These are phyloP conservation scores for Mallotus japonicus DNA, from an alignment of 441 rosid genomes.

Conservation along the genomic window DNA sequence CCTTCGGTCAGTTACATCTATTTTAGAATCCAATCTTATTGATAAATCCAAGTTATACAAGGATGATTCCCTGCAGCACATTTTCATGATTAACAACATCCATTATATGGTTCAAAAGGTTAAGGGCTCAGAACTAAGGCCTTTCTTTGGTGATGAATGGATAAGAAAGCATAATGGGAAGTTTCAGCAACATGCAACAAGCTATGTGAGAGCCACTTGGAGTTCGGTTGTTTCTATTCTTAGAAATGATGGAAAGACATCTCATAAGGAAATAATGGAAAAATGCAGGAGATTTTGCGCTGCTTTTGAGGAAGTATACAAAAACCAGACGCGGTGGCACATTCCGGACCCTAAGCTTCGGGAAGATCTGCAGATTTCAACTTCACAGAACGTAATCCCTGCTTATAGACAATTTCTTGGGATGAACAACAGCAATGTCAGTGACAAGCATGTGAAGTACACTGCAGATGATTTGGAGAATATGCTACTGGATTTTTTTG, in stretches of 20 bases:
- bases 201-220: slow-evolving; percentile 72
- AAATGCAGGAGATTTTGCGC: slow-evolving; percentile 50
- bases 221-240: slow-evolving; percentile 51
- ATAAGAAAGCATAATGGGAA: slow-evolving; percentile 61
- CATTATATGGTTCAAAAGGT: slow-evolving; percentile 81
- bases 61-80: slow-evolving; percentile 41
- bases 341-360: slow-evolving; percentile 69
- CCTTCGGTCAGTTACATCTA: slow-evolving; percentile 45
- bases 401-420: slow-evolving; percentile 67
- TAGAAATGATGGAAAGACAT: slow-evolving; percentile 39
- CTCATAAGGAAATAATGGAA: slow-evolving; percentile 34
- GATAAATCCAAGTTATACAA: slow-evolving; percentile 56
- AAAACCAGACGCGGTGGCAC: slow-evolving; percentile 60
- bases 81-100: slow-evolving; percentile 71
- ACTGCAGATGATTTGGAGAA: slow-evolving; percentile 52
- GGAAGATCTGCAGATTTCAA: slow-evolving; percentile 66
- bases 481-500: slow-evolving; percentile 62
- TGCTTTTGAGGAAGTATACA: slow-evolving; percentile 78
- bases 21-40: slow-evolving; percentile 53
- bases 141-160: slow-evolving; percentile 80
- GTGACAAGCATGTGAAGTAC: slow-evolving; percentile 59
- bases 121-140: slow-evolving; percentile 56
- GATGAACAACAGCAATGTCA: slow-evolving; percentile 36
- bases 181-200: slow-evolving; percentile 56
- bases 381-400: slow-evolving; percentile 56